Base-by-base conservation (phyloP, 495 filamentous ascomycete genomes). In the Penicillium crystallinum region DNA sequence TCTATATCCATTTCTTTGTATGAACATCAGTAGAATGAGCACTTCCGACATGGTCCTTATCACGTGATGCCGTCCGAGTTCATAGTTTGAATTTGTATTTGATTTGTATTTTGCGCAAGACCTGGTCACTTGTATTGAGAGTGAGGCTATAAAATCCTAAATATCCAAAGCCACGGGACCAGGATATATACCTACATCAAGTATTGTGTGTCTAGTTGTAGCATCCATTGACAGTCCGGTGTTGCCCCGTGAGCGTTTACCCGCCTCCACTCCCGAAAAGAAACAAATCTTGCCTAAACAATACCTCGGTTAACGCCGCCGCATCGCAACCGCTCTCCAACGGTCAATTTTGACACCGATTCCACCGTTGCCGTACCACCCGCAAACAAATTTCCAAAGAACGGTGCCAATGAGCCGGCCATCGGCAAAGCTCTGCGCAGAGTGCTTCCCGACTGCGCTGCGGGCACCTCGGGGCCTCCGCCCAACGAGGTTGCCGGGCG, bases 361-460 rank as follows among this genome's bases (percentile, higher is more conserved):
- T 33, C 18, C 34, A 29, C 49, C 22, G 23, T 23, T 11, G 25
- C 43, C 31, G 43, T 39, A 49, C 41, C 23, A 57, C 40, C 36
- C 27, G 9, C 37, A 30, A 29, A 25, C 18, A 3, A 30, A 41
- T 10, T n/a, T 23, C 21, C 55, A 47, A 55, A 31, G 9, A 31
- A 31, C 2, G 23, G 27, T 23, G 14, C 43, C 40, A 56, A 71
- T 73, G 68, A 72, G 64, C 46, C 62, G 63, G 21, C 54, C 65
- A 14, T 65, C 69, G 23, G 61, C 61, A 25, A 70, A 61, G 52
- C 54, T 72, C 30, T 67, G 68, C 60, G 59, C 65, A 21, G 64
- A 71, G 38, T 66, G 62, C 46, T 49, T 71, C 36, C 64, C 68
- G 14, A 54, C 58, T 45, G 65, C 68, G 30, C 58, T 71, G 49